phyloP scores from a whole-genome alignment of 345 rosid species.

The Rhizophora apiculata region DNA sequence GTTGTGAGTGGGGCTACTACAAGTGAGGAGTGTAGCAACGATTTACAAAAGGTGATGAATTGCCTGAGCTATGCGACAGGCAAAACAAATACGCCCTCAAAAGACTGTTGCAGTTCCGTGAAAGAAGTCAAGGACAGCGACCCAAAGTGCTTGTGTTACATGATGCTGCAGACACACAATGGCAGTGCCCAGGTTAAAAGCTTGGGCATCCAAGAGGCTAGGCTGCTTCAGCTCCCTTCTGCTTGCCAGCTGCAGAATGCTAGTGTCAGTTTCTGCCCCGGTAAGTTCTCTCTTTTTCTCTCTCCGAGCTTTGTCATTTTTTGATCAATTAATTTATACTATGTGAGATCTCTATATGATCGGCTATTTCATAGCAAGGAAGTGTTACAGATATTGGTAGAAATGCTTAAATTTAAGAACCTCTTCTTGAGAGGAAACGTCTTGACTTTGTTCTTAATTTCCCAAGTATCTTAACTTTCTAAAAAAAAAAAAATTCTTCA shows the following conservation, averaged over 20 bases:
- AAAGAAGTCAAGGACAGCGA: conserved; percentile 46
- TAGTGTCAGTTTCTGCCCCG: conserved; percentile 59
- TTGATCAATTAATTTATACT: background rate
- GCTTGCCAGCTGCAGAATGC: conserved; percentile 71
- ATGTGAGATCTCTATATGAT: background rate
- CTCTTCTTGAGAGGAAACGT: too few species aligned
- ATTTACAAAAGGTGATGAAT: conserved; percentile 50
- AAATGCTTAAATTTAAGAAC: too few species aligned
- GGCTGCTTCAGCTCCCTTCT: conserved; percentile 72
- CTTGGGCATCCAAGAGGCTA: conserved; percentile 62
- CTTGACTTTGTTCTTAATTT: too few species aligned
- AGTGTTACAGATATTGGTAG: too few species aligned
- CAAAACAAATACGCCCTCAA: conserved; percentile 43
- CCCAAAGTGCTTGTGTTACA: conserved; percentile 74
- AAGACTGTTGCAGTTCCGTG: conserved; percentile 64
- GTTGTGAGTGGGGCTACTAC: conserved; percentile 2
- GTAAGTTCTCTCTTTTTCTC: conserved; percentile 30
- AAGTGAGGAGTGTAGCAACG: conserved; percentile 34
- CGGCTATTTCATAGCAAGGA: too few species aligned
- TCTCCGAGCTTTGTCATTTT: background rate
- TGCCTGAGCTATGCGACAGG: conserved; percentile 72
- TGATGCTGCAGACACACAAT: conserved; percentile 57
- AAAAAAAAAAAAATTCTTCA: too few species aligned
- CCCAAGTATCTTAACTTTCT: too few species aligned
- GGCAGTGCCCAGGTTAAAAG: conserved; percentile 50